phyloP scores from a whole-genome alignment of 768 basidiomycete species.

The Lentinula lateritia region DNA sequence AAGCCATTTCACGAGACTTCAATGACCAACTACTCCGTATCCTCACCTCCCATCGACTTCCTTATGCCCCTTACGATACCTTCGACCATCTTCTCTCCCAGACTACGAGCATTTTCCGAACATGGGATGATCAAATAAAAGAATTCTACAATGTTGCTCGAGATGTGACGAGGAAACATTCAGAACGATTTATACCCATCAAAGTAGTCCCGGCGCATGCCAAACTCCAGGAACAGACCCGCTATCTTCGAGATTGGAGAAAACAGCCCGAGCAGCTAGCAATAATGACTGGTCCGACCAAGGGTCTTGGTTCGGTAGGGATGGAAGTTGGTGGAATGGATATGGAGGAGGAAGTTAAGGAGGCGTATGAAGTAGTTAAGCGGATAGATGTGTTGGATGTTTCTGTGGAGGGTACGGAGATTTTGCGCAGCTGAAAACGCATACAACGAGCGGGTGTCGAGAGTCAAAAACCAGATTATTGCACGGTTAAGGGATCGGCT shows the following conservation, averaged over 20 bases:
- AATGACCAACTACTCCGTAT: conserved; percentile 92
- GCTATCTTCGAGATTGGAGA: conserved; percentile 87
- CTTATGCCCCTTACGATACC: conserved; percentile 91
- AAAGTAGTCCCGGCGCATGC: conserved; percentile 89
- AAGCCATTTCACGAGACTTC: conserved; percentile 97
- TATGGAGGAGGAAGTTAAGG: conserved; percentile 96
- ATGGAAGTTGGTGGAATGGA: conserved; percentile 87
- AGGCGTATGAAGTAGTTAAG: conserved; percentile 96
- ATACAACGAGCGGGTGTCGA: conserved; percentile 94
- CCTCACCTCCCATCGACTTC: conserved; percentile 82
- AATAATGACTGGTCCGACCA: conserved; percentile 94
- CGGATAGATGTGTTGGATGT: conserved; percentile 95
- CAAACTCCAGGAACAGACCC: conserved; percentile 81
- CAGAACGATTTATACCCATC: conserved; percentile 94
- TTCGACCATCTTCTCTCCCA: conserved; percentile 83
- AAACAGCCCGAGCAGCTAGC: conserved; percentile 97
- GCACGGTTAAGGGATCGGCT: conserved; percentile 85
- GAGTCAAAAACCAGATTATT: conserved; percentile 99
- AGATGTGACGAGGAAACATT: conserved; percentile 85
- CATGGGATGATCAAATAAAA: conserved; percentile 88
- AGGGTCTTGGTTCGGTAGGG: conserved; percentile 67
- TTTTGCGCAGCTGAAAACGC: conserved; percentile 96
- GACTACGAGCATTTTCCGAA: conserved; percentile 72
- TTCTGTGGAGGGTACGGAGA: conserved; percentile 88
- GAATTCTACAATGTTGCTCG: conserved; percentile 91